Evolutionary conservation across 1,284 basidiomycete species (phyloP), one percentile per base, ranked within the genome.

Genomic region (Tilletia caries): DNA sequence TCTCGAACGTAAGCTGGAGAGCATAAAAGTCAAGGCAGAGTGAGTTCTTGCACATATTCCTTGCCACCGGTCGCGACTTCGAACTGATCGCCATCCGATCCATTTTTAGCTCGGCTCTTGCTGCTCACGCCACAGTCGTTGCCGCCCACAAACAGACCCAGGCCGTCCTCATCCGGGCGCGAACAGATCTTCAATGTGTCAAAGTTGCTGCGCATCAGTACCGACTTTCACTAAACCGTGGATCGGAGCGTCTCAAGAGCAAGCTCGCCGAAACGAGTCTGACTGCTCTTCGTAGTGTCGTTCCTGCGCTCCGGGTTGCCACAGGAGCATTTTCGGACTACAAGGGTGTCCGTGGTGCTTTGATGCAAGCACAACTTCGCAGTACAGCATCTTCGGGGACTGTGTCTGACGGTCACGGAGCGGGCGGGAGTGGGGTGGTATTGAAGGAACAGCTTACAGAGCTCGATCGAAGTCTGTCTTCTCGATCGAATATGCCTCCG

Each of bases 321-420:
- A 70, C 71, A 0, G 71, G 70, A 3, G 67, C 69, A 6, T 60
- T 37, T 20, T 25, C 67, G 1, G 69, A 73, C 25, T 69, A 69
- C 20, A 65, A 68, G 32, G 67, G 65, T 18, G 71, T 70, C 43
- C 69, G 69, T n/a, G 6, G 68, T 2, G 67, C 71, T 5, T 12
- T 60, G 27, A 20, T 67, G 15, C 37, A 68, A 68, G 27, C 27
- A 58, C 43, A 73, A 68, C 32, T 46, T 65, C 10, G 69, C 67
- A n/a, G 67, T 67, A 20, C 67, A 68, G 29, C 67, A 66, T 23
- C 68, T 68, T 33, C 66, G 67, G 12, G 65, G 67, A 33, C 50
- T 64, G 1, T 41, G 1, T 41, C 37, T 10, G 37, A 41, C 37
- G 37, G 37, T 10, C 8, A 6, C 15, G 52, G 52, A 3, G 25